Conservation (phyloP, 257 asterid species). For the Lithospermum erythrorhizon region DNA sequence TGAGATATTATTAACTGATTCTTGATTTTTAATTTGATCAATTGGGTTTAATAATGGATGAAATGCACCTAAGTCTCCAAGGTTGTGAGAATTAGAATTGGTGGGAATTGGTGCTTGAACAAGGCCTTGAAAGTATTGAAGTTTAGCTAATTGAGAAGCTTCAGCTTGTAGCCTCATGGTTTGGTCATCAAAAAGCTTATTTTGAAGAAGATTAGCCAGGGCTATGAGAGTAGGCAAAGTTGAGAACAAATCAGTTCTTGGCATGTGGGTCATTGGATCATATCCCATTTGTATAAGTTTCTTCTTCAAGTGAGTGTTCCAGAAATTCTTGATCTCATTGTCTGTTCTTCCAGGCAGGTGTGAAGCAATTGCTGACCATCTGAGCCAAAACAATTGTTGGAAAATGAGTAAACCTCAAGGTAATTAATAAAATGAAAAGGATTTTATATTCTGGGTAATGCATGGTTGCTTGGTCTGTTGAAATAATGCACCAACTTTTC, state of each 20-base stretch:
- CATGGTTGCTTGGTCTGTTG: no score
- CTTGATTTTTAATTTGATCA: constrained; percentile 15
- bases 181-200: constrained; percentile 48
- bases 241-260: constrained; percentile 63
- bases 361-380: constrained; percentile 89
- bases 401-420: no score
- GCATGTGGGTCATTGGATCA: constrained; percentile 85
- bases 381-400: neutral
- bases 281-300: constrained; percentile 78
- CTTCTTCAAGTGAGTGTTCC: constrained; percentile 92
- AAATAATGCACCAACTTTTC: no score
- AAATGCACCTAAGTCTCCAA: constrained; percentile 4
- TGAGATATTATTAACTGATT: constrained; percentile 23
- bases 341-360: constrained; percentile 61
- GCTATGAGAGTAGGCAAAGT: constrained; percentile 71
- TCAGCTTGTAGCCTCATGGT: constrained; percentile 36
- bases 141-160: constrained; percentile 28
- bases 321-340: constrained; percentile 51
- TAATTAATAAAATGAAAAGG: no score
- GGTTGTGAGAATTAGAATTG: constrained; percentile 7
- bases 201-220: constrained; percentile 53
- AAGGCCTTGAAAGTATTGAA: constrained; percentile 45
- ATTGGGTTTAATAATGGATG: constrained; percentile 7
- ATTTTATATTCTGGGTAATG: no score
- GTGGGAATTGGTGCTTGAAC: constrained; percentile 19